Evolutionary conservation across 2,329 filamentous ascomycete species (phyloP).

Genomic region (Hypoxylon sp.): DNA sequence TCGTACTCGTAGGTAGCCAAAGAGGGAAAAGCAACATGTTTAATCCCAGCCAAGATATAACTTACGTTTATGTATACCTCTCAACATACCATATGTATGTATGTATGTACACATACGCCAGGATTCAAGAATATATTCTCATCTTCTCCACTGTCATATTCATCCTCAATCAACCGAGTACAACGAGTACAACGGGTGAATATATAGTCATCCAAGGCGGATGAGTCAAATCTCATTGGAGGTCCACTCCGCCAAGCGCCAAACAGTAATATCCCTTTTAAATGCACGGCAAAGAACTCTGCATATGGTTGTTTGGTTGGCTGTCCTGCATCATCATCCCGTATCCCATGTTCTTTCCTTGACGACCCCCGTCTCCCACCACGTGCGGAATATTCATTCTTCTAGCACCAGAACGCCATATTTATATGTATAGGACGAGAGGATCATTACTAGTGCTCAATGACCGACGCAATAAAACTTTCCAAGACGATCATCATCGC

Average conservation of each 20-base stretch:
- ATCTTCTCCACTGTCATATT: too few species aligned
- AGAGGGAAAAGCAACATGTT: neutral
- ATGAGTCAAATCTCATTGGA: slow-evolving; percentile 1
- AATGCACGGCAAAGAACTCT: slow-evolving; percentile 10
- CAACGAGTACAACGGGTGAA: too few species aligned
- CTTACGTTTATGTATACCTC: neutral
- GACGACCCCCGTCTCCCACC: neutral
- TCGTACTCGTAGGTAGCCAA: slow-evolving; percentile 7
- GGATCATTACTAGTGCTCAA: neutral
- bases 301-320: too few species aligned
- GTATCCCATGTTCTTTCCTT: too few species aligned
- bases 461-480: slow-evolving; percentile 32
- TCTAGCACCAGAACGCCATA: slow-evolving; percentile 8
- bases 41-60: neutral
- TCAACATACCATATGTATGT: too few species aligned
- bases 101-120: too few species aligned
- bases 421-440: slow-evolving; percentile 17
- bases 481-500: slow-evolving; percentile 58
- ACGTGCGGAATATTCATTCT: slow-evolving; percentile 16
- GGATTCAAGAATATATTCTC: too few species aligned
- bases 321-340: slow-evolving; percentile 8
- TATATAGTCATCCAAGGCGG: neutral
- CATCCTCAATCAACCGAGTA: too few species aligned
- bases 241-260: neutral
- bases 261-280: neutral